Base-by-base conservation (phyloP, 345 rosid species). In the Aegle marmelos region DNA sequence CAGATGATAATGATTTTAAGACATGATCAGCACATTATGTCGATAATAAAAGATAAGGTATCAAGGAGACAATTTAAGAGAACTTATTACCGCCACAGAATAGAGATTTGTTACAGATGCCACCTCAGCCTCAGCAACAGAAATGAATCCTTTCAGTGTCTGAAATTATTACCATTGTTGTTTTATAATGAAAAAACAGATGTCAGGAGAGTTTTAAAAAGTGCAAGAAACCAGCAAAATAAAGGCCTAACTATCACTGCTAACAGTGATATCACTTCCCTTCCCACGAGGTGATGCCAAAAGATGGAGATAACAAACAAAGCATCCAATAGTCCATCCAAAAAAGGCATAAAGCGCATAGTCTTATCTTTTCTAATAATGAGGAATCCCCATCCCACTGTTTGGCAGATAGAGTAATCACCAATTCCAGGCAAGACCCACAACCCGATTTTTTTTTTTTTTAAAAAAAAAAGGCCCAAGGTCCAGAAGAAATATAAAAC, bases 81-180 rank as follows among this genome's bases (percentile, higher is more conserved):
- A 39, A 5, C 14, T 83, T 72, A 41, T 89, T 91, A 97, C 99
- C 98, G 91, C 99, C 25, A 87, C 88, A 33, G 93, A 83, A 77
- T 97, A 97, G 30, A 97, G 88, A 83, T 82, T 93, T 39, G 98
- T 83, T 82, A 94, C 90, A 21, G 90, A 86, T 59, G 84, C 86
- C 85, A 89, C 99, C 89, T 97, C 99, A 59, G 84, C 73, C 90
- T 89, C 97, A 66, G 99, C 94, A 80, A 79, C 73, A 69, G 87
- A 85, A 70, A 97, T 79, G 90, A 97, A 97, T 64, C 74, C 93
- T 80, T 86, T 90, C 89, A 94, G 81, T 54, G 97, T 93, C 98
- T 97, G 79, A 69, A 71, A 79, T 41, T 37, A 34, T 24, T 25
- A 19, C 50, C 50, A 11, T 64, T 54, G 7, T 53, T 53, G 8